Evolutionary conservation across 345 rosid genomes (phyloP).

Genomic region (Acer negundo): DNA sequence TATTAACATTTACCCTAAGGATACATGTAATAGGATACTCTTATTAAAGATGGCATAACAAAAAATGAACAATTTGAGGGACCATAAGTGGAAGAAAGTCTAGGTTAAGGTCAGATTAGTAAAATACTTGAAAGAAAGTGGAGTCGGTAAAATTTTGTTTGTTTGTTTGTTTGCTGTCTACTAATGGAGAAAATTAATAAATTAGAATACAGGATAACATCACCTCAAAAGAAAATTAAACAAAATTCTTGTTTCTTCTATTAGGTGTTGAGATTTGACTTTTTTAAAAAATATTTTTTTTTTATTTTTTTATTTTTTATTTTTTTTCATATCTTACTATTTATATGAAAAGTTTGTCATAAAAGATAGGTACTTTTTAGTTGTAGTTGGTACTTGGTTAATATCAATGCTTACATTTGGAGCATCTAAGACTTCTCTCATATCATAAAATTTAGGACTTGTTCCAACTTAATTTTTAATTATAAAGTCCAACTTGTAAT

Average conservation of each 20-base stretch:
- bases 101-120: background rate
- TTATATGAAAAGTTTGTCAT: background rate
- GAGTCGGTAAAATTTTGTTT: slow-evolving; percentile 11
- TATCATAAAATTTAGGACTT: background rate
- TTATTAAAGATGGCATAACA: background rate
- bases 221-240: background rate
- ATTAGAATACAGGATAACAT: no score
- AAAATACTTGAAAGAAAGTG: background rate
- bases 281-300: background rate
- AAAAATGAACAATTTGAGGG: background rate
- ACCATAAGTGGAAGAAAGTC: background rate
- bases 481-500: background rate
- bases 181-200: background rate
- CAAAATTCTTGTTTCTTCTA: background rate
- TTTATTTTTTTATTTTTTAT: no score
- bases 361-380: background rate
- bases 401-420: background rate
- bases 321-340: background rate
- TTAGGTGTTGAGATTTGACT: slow-evolving; percentile 4
- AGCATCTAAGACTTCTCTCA: background rate
- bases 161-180: background rate
- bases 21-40: no score
- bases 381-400: slow-evolving; percentile 19
- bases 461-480: background rate
- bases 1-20: no score